Conservation (phyloP, 2,329 filamentous ascomycete genomes). For the Fusarium miscanthi region DNA sequence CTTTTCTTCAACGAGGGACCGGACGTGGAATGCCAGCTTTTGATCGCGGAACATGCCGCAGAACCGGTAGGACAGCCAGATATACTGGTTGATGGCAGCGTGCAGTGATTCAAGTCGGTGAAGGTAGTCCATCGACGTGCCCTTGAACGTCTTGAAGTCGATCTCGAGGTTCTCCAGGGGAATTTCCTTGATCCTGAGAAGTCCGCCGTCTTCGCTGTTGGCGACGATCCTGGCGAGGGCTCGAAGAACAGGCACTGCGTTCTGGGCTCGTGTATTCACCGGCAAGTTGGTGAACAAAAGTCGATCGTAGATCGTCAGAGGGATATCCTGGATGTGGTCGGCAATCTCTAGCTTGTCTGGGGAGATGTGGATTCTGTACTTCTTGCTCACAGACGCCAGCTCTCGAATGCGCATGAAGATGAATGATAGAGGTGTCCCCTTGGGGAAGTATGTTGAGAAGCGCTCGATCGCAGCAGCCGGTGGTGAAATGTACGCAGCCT, state of each 20-base stretch:
- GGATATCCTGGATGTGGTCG: constrained; percentile 78
- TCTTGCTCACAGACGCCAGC: constrained; percentile 69
- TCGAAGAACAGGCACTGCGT: constrained; percentile 63
- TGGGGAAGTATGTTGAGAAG: constrained; percentile 85
- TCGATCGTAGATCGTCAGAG: constrained; percentile 78
- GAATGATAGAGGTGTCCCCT: constrained; percentile 83
- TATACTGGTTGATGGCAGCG: constrained; percentile 83
- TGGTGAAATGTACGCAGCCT: constrained; percentile 78
- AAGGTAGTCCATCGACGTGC: constrained; percentile 67
- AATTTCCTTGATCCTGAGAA: constrained; percentile 78
- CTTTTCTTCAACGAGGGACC: constrained; percentile 78
- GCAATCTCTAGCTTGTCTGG: constrained; percentile 72
- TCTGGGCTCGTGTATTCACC: constrained; percentile 62
- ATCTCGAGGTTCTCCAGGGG: constrained; percentile 80
- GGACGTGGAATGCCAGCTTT: constrained; percentile 81
- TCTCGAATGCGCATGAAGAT: constrained; percentile 81
- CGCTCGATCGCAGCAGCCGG: constrained; percentile 76
- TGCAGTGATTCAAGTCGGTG: constrained; percentile 80
- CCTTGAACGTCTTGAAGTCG: constrained; percentile 55
- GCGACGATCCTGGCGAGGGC: constrained; percentile 78
- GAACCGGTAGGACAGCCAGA: constrained; percentile 94
- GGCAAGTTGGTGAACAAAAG: constrained; percentile 81
- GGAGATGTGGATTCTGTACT: constrained; percentile 74
- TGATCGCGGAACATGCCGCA: constrained; percentile 82
- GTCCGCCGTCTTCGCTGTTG: constrained; percentile 70